Evolutionary conservation across 2,329 filamentous ascomycete species (phyloP), one percentile per base, ranked within the genome.

Genomic region (Corniculantispora saksenae): DNA sequence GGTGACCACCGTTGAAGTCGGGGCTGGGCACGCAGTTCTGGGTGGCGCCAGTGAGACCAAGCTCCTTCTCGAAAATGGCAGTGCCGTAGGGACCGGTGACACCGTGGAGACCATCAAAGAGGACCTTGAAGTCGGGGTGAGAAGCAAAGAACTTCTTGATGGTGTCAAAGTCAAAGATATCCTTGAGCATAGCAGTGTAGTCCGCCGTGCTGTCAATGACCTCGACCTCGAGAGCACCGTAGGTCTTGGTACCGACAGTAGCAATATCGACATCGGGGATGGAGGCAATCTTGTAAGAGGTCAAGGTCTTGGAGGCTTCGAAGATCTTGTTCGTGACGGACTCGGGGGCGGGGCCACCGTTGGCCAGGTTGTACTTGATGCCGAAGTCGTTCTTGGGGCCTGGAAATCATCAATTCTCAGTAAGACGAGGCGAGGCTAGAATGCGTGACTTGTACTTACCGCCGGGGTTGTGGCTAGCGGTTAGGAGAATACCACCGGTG

Each of bases 341-440:
- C 80, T 99, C 95, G 66, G 95, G 95, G 64, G 95, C 95, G 51
- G 95, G 95, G 64, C 94, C 95, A 73, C 95, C 95, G 76, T 99
- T 98, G 78, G 93, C 85, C 66, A 99, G 85, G 85, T 99, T 99
- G 87, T 99, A 99, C 84, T 99, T 99, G 89, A 99, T 99, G 72
- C 95, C 95, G 74, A 99, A 99, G 81, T 99, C 95, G 77, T 95
- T 91, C 72, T 88, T 91, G 68, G 95, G 95, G 60, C 94, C 93
- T 97, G 72, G 8, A 51, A 3, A 15, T 32, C 35, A 63, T n/a
- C 19, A 6, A 54, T 27, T 53, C 50, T 50, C 10, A 43, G 70
- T 63, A 60, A 47, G 60, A 43, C 64, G 50, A 23, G 13, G 54
- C 25, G 59, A 25, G 27, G 8, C 7, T 23, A 7, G 9, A 21